Evolutionary conservation across 345 rosid species (phyloP).

Genomic region (Brassica carinata): DNA sequence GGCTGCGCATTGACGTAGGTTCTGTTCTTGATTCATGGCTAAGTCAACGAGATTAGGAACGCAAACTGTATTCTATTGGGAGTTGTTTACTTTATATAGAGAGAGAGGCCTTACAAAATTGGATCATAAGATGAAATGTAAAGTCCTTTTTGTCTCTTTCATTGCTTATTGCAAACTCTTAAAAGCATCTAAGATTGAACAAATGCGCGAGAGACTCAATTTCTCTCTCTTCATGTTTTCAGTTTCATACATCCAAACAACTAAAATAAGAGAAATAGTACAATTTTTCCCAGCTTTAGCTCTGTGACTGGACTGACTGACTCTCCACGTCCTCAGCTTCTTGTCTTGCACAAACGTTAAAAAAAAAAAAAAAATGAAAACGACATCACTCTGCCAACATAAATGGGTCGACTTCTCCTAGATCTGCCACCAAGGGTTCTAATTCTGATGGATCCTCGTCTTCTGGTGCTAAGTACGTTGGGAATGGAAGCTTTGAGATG

Average conservation of each 20-base stretch:
- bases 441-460: constrained; percentile 56
- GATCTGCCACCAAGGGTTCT: constrained; percentile 71
- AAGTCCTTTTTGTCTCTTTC: constrained; percentile 9
- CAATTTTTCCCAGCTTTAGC: constrained; percentile 27
- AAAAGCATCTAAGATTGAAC: too few species aligned
- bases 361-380: background rate
- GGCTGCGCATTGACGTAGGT: too few species aligned
- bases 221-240: constrained; percentile 10
- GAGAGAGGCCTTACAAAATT: background rate
- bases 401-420: constrained; percentile 86
- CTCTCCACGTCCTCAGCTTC: constrained; percentile 17
- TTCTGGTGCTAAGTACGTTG: constrained; percentile 51
- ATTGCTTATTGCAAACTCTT: constrained; percentile 39
- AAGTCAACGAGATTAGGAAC: constrained; percentile 13
- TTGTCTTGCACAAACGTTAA: constrained; percentile 18
- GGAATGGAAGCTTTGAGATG: too few species aligned
- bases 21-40: constrained; percentile 35
- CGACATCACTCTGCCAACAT: constrained; percentile 65
- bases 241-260: constrained; percentile 34
- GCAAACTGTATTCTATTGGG: background rate
- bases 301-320: background rate
- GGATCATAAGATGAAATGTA: constrained; percentile 8
- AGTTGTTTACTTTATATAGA: too few species aligned
- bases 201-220: too few species aligned
- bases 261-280: constrained; percentile 16